Evolutionary conservation across 352 stramenopile genomes (phyloP).

Genomic region (Blastocystis sp.): DNA sequence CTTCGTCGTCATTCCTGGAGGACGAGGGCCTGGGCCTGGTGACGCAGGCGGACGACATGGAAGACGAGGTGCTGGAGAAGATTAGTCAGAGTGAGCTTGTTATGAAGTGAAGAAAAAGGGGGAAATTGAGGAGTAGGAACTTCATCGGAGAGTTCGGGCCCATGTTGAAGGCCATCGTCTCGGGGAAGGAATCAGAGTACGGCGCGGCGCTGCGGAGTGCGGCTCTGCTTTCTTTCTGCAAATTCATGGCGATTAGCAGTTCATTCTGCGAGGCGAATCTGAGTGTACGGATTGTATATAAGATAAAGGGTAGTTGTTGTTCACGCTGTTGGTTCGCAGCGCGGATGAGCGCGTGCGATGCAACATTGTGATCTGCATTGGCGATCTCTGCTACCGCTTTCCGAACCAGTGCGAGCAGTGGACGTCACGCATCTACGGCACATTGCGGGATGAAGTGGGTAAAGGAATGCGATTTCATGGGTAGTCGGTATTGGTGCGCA

Average conservation of each 20-base stretch:
- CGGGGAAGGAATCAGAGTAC: constrained; percentile 72
- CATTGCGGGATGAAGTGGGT: constrained; percentile 82
- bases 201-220: constrained; percentile 83
- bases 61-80: constrained; percentile 68
- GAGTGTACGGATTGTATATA: background rate
- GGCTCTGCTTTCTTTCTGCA: constrained; percentile 89
- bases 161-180: constrained; percentile 82
- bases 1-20: constrained; percentile 19
- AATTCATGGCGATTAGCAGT: constrained; percentile 94
- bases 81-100: constrained; percentile 69
- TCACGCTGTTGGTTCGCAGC: constrained; percentile 69
- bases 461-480: background rate
- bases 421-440: constrained; percentile 89
- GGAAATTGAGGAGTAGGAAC: constrained; percentile 74
- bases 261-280: constrained; percentile 91
- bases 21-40: constrained; percentile 66
- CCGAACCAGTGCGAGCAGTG: constrained; percentile 95
- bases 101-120: background rate
- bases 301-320: constrained; percentile 66
- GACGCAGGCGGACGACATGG: constrained; percentile 49
- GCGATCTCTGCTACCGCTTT: constrained; percentile 93
- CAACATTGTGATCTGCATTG: constrained; percentile 91
- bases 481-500: constrained; percentile 80
- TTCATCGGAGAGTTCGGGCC: constrained; percentile 86
- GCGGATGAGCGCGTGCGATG: constrained; percentile 77